A percentile compares a stretch with the other conserved stretches of the same genome.
Evolutionary conservation across 202 grass and related monocot species (phyloP).

Genomic region (Panicum virgatum): DNA sequence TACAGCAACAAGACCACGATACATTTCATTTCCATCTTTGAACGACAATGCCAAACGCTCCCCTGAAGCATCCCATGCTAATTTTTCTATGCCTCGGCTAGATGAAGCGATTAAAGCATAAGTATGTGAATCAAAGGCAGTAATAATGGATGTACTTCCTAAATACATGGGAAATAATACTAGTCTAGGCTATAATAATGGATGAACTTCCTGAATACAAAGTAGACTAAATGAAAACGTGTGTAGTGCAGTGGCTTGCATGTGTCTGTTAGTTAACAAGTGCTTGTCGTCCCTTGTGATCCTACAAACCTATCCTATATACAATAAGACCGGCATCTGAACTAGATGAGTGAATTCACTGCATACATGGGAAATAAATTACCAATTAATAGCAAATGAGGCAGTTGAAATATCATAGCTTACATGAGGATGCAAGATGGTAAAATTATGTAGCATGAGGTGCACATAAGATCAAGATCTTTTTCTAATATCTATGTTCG

Average conservation of each 20-base stretch:
- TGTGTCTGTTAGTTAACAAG: not conserved
- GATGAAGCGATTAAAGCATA: slow-evolving; percentile 35
- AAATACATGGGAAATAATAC: too few species aligned
- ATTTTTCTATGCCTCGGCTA: slow-evolving; percentile 81
- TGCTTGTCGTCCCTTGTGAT: not conserved
- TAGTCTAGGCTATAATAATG: not conserved
- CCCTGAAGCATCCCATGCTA: slow-evolving; percentile 89
- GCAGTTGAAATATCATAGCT: slow-evolving; percentile 19
- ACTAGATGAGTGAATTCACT: not conserved
- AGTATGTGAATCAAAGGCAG: slow-evolving; percentile 12
- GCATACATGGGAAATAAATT: not conserved
- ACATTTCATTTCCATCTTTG: slow-evolving; percentile 79
- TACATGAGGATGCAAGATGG: slow-evolving; percentile 9
- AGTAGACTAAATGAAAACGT: not conserved
- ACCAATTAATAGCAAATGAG: not conserved
- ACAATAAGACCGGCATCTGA: not conserved
- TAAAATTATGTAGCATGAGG: slow-evolving; percentile 21
- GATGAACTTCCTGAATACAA: not conserved
- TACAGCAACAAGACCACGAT: slow-evolving; percentile 74
- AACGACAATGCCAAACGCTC: slow-evolving; percentile 90
- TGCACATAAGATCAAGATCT: slow-evolving; percentile 8
- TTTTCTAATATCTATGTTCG: slow-evolving; percentile 16
- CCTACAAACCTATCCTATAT: not conserved
- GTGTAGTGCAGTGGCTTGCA: not conserved
- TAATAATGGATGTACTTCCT: not conserved